These are phyloP conservation scores for Oemleria cerasiformis DNA, from an alignment of 306 rosid genomes.

Conservation along the genomic window DNA sequence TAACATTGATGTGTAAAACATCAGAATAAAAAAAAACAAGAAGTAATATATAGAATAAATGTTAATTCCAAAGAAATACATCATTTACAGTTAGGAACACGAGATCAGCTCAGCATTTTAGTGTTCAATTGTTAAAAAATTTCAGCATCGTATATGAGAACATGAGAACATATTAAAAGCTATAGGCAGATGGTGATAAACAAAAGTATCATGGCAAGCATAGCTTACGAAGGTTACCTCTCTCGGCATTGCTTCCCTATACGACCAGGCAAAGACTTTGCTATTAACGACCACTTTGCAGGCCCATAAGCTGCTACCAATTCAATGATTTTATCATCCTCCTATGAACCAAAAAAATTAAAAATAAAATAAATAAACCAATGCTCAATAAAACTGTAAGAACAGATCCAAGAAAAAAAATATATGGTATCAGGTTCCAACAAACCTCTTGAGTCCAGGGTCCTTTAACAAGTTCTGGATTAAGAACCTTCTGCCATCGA, in stretches of 20 bases:
- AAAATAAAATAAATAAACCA: conserved; percentile 15
- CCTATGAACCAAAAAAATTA: conserved; percentile 49
- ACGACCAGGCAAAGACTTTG: conserved; percentile 96
- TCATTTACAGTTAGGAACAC: not conserved
- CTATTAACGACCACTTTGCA: conserved; percentile 93
- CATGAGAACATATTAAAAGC: not conserved
- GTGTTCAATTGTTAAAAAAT: not conserved
- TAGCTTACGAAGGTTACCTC: conserved; percentile 47
- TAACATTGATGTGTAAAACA: conserved; percentile 11
- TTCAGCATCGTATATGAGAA: not conserved
- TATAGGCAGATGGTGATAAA: not conserved
- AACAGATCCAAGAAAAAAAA: conserved; percentile 10
- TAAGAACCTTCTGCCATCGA: conserved; percentile 99
- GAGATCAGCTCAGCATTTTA: not conserved
- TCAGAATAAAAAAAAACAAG: conserved; percentile 11
- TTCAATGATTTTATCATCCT: conserved; percentile 85
- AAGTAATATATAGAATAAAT: conserved; percentile 2
- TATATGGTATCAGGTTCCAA: conserved; percentile 31
- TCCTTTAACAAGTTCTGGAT: conserved; percentile 97
- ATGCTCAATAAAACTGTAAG: conserved; percentile 15
- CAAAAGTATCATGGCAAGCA: not conserved
- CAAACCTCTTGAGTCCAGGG: conserved; percentile 96
- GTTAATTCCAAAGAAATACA: not conserved
- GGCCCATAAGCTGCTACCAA: conserved; percentile 82
- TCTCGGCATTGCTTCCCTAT: conserved; percentile 98